Conservation (phyloP, 2,329 filamentous ascomycete species). For the Calonectria naviculata region DNA sequence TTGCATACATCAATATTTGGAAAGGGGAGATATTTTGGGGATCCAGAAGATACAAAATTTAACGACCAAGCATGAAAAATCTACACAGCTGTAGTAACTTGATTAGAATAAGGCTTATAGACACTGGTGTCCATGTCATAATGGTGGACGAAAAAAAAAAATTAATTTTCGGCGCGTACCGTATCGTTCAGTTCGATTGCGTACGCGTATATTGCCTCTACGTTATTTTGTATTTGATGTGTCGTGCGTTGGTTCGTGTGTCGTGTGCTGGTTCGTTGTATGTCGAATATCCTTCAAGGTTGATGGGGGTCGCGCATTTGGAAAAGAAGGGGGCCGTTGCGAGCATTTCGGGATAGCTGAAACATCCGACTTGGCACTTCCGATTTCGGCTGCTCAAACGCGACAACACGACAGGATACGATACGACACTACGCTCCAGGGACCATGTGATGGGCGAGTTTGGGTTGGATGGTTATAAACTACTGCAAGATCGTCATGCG, state of each 20-base stretch:
- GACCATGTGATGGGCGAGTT: not conserved
- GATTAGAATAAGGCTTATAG: conserved; percentile 35
- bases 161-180: conserved; percentile 30
- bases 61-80: conserved; percentile 43
- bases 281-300: not conserved
- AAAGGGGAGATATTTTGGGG: conserved; percentile 24
- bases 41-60: conserved; percentile 30
- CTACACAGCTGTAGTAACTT: conserved; percentile 39
- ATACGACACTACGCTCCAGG: not conserved
- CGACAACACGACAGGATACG: not conserved
- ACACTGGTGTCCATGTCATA: conserved; percentile 36
- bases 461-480: not conserved
- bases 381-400: not conserved
- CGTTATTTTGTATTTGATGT: not conserved
- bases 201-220: not conserved
- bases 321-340: not conserved
- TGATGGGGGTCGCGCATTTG: not conserved
- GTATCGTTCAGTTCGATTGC: conserved; percentile 8
- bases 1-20: conserved; percentile 9
- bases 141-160: conserved; percentile 27
- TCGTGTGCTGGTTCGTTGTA: not conserved
- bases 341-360: not conserved
- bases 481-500: not conserved
- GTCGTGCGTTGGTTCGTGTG: not conserved
- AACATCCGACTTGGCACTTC: not conserved